Percentiles rank a stretch among this genome's conserved stretches.
Conservation (phyloP, 352 stramenopile genomes). For the Thalassiosira sp. region DNA sequence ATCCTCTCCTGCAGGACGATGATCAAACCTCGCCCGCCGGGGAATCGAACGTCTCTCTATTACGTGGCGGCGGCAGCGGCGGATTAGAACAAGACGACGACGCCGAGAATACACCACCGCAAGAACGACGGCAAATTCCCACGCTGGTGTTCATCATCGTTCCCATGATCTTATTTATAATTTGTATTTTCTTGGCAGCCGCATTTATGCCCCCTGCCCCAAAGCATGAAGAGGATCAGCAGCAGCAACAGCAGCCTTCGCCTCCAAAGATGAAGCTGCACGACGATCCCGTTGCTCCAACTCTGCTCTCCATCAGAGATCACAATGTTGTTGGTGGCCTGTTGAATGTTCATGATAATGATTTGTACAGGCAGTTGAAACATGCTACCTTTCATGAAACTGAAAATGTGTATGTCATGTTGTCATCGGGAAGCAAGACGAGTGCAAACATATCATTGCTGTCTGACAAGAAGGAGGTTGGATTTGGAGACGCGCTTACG, state of each 20-base stretch:
- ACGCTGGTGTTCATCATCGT: constrained; percentile 11
- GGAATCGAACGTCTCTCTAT: background rate
- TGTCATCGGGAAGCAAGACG: too few species aligned
- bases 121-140: background rate
- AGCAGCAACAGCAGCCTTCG: too few species aligned
- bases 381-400: background rate
- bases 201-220: background rate
- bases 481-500: constrained; percentile 16
- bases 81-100: background rate
- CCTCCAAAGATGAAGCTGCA: too few species aligned
- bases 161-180: constrained; percentile 3
- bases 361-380: constrained; percentile 21
- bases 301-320: background rate
- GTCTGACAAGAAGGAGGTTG: background rate
- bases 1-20: background rate
- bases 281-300: background rate
- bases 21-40: background rate
- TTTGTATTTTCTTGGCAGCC: constrained; percentile 1
- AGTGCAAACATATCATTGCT: background rate
- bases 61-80: background rate
- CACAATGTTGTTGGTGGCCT: background rate
- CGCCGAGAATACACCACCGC: background rate
- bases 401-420: too few species aligned
- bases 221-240: background rate
- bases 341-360: constrained; percentile 8